Evolutionary conservation across 805 yeast genomes (phyloP), one percentile per base, ranked within the genome.

Genomic region (Candida palmyrensis): DNA sequence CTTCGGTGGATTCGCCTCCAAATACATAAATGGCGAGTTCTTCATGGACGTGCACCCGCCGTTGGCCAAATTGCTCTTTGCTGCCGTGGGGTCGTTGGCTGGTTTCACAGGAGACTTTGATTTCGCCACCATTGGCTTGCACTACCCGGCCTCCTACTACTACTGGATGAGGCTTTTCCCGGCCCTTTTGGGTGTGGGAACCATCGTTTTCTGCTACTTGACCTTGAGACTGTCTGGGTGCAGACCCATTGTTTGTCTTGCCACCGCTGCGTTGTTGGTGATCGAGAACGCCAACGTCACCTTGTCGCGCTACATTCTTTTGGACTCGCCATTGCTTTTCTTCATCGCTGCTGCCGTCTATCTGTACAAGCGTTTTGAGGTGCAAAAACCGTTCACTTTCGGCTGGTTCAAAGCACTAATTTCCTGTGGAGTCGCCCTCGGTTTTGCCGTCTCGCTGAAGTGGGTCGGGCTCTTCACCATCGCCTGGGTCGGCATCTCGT

Each of bases 1-100:
- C 59, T 92, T 92, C 49, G 98, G 98, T 36, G 94, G 94, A n/a
- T 92, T 90, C 62, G 95, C 96, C 20, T 72, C 81, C 38, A 79
- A 84, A 58, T 92, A 88, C 62, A 70, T 79, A 34, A 57, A 62
- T 33, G 84, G 86, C 13, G 57, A 57, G 12, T 82, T 67, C 50
- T 82, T 82, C 57, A 69, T 82, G 73, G 89, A 80, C 53, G 81
- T 77, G 27, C 84, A 82, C 51, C 94, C 95, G 6, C 95, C 95
- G 4, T 66, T 84, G 44, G 82, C 84, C 24, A 78, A 82, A 50
- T 72, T 84, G 79, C 55, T 84, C 30, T 82, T 71, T 57, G 92
- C 89, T 2, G 82, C 80, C 30, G 73, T 82, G 35, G 86, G 75
- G 1, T 56, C 71, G 20, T 39, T 80, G 9, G 85, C 78, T 38